Conservation (phyloP, 2,329 filamentous ascomycete genomes). For the Trichoderma pleuroti region DNA sequence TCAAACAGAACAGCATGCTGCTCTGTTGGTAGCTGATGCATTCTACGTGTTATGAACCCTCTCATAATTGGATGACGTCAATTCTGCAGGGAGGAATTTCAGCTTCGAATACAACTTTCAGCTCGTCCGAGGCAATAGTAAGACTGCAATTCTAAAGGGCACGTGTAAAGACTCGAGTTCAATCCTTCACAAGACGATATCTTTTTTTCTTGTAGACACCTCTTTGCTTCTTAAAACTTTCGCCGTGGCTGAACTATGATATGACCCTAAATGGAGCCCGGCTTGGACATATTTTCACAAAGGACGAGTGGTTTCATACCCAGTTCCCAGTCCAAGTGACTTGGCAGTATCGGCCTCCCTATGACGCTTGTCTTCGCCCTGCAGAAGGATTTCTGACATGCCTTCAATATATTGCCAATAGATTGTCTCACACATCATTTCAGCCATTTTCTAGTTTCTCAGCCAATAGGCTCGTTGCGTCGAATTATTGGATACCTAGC, state of each 20-base stretch:
- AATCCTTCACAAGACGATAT: background rate
- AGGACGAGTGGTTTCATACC: background rate
- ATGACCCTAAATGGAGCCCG: background rate
- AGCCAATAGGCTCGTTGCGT: background rate
- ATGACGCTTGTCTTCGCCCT: background rate
- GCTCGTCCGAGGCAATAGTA: background rate
- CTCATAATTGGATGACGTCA: background rate
- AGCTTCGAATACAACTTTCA: background rate
- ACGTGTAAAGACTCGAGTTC: background rate
- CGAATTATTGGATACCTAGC: background rate
- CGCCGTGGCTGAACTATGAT: background rate
- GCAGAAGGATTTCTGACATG: background rate
- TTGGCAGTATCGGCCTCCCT: background rate
- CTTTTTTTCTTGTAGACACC: background rate
- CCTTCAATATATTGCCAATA: background rate
- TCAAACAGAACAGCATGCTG: background rate
- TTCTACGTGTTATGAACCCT: background rate
- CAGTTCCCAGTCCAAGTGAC: background rate
- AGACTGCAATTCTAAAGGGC: background rate
- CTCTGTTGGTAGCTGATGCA: background rate
- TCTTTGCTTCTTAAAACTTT: background rate
- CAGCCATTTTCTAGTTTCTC: background rate
- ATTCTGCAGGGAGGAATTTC: background rate
- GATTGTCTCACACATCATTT: background rate
- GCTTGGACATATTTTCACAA: background rate